Evolutionary conservation across 306 rosid genomes (phyloP), one percentile per base, ranked within the genome.

Genomic region (Fragaria iinumae): DNA sequence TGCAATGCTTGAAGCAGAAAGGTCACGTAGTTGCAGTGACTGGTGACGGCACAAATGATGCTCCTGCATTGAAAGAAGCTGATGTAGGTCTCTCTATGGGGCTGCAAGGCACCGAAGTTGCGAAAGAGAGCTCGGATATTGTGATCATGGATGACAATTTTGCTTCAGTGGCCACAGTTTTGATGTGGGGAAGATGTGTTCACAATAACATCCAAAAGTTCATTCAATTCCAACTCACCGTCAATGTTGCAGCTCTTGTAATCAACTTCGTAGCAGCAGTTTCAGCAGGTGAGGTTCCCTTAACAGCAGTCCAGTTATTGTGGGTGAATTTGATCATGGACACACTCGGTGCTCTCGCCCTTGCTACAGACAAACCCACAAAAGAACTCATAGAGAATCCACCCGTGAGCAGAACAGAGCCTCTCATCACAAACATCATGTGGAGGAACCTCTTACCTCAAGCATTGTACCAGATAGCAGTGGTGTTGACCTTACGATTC

Each of bases 261-360:
- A 73, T 82, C 76, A 85, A 79, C 84, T 72, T 79, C 50, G 83
- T 85, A 4, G 82, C 86, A 16, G 80, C 86, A 34, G 65, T 76
- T 32, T 82, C 82, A 17, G 79, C 74, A 0, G 77, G 82, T 1
- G 55, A 85, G 20, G 80, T 82, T 1, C 88, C 80, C 8, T 56
- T 85, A 21, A 85, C 82, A 38, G 84, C 77, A 4, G 82, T 85
- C 0, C 84, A 82, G 3, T 18, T 85, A 11, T 38, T 85, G n/a
- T 85, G 86, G 88, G 84, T 85, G 45, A 82, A 85, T 45, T 48
- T 85, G 55, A 79, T 85, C 52, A 82, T 76, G 84, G 84, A 85
- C 60, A 79, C 84, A 1, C 49, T 85, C 23, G 84, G 81, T 0
- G 88, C 88, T 38, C 66, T 82, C 1, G 89, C 89, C 29, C 55